Base-by-base conservation (phyloP, 345 rosid species). In the Eucalyptus pumila region DNA sequence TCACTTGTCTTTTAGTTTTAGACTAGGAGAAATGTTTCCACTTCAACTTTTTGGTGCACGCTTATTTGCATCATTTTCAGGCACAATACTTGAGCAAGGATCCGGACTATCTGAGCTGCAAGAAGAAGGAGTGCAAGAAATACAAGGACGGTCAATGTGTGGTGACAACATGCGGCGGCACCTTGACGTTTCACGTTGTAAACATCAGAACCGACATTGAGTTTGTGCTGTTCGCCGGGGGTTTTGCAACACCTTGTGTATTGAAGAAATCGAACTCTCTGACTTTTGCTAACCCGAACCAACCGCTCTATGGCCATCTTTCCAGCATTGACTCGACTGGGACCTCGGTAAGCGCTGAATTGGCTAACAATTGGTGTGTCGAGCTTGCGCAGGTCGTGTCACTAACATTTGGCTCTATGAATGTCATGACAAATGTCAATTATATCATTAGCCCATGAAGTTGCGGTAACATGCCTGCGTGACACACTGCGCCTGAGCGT, bases 191-290 rank as follows among this genome's bases (percentile, higher is more conserved):
- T 88, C 96, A 96, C 87, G 95, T 95, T 8, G 49, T 96, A 13
- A 96, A 96, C 92, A 88, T 95, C 89, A 92, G 96, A 89, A 94
- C 95, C 1, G 94, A 95, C 92, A 91, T 96, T 44, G 92, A 93
- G 42, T 96, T 96, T 76, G 95, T 95, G 37, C 88, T 96, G 37
- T 94, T 96, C 12, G 65, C 90, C 15, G 95, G 94, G 6, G 98
- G 98, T 23, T 96, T 96, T 42, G 56, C 30, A 1, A 88, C 89
- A 0, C 96, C 98, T 23, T 95, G 98, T 91, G 40, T 95, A 60
- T 48, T 96, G 86, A 87, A 87, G 15, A 91, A 91, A 65, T 86
- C 96, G 3, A 11, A 52, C 26, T 90, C 95, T 17, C 8, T 95
- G 21, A 90, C 86, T 9, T 95, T 96, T 88, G 91, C 95, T 5